Evolutionary conservation across 371 early-diverging fungal genomes (phyloP).

Genomic region (Encephalitozoon cuniculi): DNA sequence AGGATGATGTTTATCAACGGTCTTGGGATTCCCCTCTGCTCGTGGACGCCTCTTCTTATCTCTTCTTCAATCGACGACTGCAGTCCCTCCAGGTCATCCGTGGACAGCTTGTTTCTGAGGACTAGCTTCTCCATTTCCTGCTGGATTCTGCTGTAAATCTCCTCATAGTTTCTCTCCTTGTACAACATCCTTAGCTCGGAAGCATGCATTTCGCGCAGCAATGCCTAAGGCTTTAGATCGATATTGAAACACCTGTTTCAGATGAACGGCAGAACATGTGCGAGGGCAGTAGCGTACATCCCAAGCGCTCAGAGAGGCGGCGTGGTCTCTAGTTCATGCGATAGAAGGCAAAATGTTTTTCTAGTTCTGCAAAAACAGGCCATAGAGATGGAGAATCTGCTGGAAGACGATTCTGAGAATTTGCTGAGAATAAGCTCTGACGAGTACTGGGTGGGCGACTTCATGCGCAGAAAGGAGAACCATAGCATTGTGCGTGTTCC

Average conservation of each 20-base stretch:
- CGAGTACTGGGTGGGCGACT: conserved; percentile 53
- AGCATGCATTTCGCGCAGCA: not conserved
- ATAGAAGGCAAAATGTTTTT: not conserved
- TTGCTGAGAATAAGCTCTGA: not conserved
- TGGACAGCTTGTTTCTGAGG: not conserved
- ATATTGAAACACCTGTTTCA: not conserved
- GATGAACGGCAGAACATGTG: not conserved
- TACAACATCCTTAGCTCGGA: conserved; percentile 5
- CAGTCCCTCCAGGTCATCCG: not conserved
- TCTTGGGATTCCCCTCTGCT: conserved; percentile 18
- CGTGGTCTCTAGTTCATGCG: not conserved
- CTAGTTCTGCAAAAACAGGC: not conserved
- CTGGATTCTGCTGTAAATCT: not conserved
- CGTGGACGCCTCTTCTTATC: conserved; percentile 6
- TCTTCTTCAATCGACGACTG: conserved; percentile 19
- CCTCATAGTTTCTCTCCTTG: conserved; percentile 7
- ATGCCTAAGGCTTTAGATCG: not conserved
- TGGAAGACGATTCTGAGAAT: conserved; percentile 16
- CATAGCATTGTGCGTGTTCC: conserved; percentile 43
- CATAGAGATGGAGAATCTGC: not conserved
- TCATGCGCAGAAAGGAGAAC: conserved; percentile 49
- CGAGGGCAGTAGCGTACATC: too few species aligned
- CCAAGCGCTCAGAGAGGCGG: too few species aligned
- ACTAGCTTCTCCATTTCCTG: conserved; percentile 6
- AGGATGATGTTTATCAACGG: conserved; percentile 18